Evolutionary conservation across 176 grass and related monocot genomes (phyloP).

Genomic region (Cocos nucifera): DNA sequence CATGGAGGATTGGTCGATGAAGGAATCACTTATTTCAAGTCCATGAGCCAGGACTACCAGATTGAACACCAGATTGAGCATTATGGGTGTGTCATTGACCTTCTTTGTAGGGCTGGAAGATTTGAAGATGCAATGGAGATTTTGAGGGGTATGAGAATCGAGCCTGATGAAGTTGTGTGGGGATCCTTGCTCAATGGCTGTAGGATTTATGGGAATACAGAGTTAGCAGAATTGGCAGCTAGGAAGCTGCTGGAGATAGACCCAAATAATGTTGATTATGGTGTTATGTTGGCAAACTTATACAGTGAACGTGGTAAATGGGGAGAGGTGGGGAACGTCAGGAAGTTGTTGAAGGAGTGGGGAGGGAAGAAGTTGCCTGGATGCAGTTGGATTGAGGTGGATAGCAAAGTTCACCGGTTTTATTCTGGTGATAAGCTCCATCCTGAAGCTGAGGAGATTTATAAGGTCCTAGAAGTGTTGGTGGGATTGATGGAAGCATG

Average conservation of each 20-base stretch:
- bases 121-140: conserved; percentile 60
- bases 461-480: conserved; percentile 45
- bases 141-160: conserved; percentile 47
- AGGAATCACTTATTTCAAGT: conserved; percentile 51
- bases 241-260: conserved; percentile 46
- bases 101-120: conserved; percentile 58
- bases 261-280: conserved; percentile 56
- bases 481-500: conserved; percentile 40
- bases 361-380: conserved; percentile 56
- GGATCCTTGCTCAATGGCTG: conserved; percentile 66
- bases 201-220: conserved; percentile 43
- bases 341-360: conserved; percentile 40
- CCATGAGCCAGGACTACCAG: conserved; percentile 29
- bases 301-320: conserved; percentile 69
- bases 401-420: conserved; percentile 44
- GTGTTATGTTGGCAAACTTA: conserved; percentile 63
- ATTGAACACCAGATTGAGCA: conserved; percentile 72
- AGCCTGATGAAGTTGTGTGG: conserved; percentile 67
- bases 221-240: conserved; percentile 48
- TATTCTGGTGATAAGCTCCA: conserved; percentile 55
- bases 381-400: conserved; percentile 69
- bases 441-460: conserved; percentile 56
- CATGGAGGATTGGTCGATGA: conserved; percentile 69
- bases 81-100: conserved; percentile 67
- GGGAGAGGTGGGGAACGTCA: conserved; percentile 54